Conservation (phyloP, 805 yeast genomes). For the Jamesozyma spencerorum region DNA sequence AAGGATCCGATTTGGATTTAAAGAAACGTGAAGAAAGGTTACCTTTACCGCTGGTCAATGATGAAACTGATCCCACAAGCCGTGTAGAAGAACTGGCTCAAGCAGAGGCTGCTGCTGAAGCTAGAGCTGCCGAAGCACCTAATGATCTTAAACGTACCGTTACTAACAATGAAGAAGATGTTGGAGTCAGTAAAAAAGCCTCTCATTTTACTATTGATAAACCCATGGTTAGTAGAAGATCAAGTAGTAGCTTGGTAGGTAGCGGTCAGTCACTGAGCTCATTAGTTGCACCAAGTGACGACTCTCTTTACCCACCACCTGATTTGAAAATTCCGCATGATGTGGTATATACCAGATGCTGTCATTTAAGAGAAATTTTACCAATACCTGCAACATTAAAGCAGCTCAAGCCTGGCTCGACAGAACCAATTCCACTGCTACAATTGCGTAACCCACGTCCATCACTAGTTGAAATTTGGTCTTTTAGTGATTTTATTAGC, state of each 20-base stretch:
- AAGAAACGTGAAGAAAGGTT: conserved; percentile 12
- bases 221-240: conserved; percentile 34
- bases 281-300: conserved; percentile 11
- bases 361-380: conserved; percentile 81
- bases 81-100: conserved; percentile 19
- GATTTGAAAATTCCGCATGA: conserved; percentile 42
- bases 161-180: conserved; percentile 34
- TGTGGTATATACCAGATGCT: conserved; percentile 79
- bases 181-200: conserved; percentile 27
- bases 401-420: conserved; percentile 64
- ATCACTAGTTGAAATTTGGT: conserved; percentile 74
- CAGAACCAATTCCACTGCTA: conserved; percentile 70
- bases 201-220: conserved; percentile 35
- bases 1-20: conserved; percentile 4
- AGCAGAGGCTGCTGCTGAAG: conserved; percentile 33
- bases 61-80: conserved; percentile 3
- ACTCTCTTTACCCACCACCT: conserved; percentile 25
- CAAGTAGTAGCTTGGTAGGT: conserved; percentile 15
- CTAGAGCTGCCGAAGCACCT: conserved; percentile 30
- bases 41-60: conserved; percentile 25
- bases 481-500: conserved; percentile 80
- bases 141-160: conserved; percentile 22
- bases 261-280: conserved; percentile 17
- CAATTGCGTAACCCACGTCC: conserved; percentile 82
- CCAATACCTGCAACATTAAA: conserved; percentile 86